Conservation (phyloP, 345 rosid species). For the Camelina hispida region DNA sequence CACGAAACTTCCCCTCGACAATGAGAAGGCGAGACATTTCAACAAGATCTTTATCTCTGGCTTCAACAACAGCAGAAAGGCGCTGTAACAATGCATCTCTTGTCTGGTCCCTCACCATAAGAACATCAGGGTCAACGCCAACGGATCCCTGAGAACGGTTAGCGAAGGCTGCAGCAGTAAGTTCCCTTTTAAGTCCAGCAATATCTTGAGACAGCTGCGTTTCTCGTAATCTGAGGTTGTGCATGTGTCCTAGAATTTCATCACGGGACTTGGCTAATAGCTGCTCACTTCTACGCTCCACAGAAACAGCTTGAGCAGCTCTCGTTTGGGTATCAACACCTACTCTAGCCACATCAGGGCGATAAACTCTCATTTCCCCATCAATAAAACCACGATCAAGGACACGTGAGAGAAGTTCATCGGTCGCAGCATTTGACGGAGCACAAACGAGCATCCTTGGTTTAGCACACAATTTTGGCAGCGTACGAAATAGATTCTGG, state of each 20-base stretch:
- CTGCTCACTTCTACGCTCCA: slow-evolving; percentile 96
- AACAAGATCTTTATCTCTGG: slow-evolving; percentile 91
- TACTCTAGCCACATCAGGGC: slow-evolving; percentile 98
- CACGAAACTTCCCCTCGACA: slow-evolving; percentile 78
- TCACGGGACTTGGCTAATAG: slow-evolving; percentile 83
- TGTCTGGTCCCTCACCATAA: slow-evolving; percentile 82
- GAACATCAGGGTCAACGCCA: slow-evolving; percentile 95
- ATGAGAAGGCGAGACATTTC: slow-evolving; percentile 98
- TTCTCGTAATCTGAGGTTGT: slow-evolving; percentile 75
- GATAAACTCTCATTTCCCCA: slow-evolving; percentile 98
- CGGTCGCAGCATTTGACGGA: slow-evolving; percentile 99
- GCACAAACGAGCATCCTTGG: slow-evolving; percentile 99
- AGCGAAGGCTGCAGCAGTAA: slow-evolving; percentile 73
- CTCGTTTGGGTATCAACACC: slow-evolving; percentile 98
- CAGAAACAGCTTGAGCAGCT: slow-evolving; percentile 99
- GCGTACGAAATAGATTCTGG: slow-evolving; percentile 89
- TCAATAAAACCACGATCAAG: slow-evolving; percentile 99
- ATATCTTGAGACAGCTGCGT: slow-evolving; percentile 81
- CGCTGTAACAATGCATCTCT: slow-evolving; percentile 85
- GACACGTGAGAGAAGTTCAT: slow-evolving; percentile 96
- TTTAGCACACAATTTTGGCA: slow-evolving; percentile 94
- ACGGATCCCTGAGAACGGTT: slow-evolving; percentile 95
- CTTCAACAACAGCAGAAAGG: slow-evolving; percentile 95
- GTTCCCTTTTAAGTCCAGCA: slow-evolving; percentile 76
- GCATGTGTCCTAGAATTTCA: slow-evolving; percentile 86